Conservation (phyloP, 2,329 filamentous ascomycete genomes). For the Penicillium sp. region DNA sequence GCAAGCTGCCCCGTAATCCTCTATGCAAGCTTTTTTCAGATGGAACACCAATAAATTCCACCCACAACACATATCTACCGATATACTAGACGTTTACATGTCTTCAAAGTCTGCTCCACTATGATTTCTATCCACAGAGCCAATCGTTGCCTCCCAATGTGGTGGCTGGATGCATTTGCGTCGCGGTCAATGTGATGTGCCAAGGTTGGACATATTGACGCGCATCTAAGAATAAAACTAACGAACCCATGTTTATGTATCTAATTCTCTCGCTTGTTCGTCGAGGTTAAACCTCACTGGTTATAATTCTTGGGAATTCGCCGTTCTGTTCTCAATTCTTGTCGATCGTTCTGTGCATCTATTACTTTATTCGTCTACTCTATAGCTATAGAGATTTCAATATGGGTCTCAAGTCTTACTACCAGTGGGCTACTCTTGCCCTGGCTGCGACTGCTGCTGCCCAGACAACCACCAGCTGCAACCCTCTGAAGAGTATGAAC, state of each 20-base stretch:
- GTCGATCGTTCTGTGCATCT: not conserved
- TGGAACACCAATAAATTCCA: not conserved
- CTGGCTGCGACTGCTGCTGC: conserved; percentile 44
- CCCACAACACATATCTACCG: not conserved
- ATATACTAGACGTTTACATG: not conserved
- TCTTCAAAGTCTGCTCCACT: not conserved
- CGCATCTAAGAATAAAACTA: conserved; percentile 1
- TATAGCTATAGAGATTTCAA: not conserved
- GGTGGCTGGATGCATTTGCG: not conserved
- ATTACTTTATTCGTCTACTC: not conserved
- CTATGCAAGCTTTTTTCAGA: conserved; percentile 21
- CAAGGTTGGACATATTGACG: not conserved
- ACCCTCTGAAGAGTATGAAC: conserved; percentile 52
- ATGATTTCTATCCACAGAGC: not conserved
- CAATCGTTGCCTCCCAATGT: not conserved
- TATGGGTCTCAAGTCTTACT: conserved; percentile 23
- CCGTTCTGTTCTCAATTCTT: not conserved
- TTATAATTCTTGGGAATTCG: not conserved
- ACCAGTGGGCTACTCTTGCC: conserved; percentile 27
- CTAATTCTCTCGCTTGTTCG: not conserved
- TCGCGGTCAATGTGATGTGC: not conserved
- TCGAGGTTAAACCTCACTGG: not conserved
- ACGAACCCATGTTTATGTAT: not conserved
- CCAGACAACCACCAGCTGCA: conserved; percentile 74
- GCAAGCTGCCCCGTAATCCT: conserved; percentile 8